A percentile compares a stretch with the other conserved stretches of the same genome.
phyloP scores from a whole-genome alignment of 768 basidiomycete species.

The Lepiota venenata region DNA sequence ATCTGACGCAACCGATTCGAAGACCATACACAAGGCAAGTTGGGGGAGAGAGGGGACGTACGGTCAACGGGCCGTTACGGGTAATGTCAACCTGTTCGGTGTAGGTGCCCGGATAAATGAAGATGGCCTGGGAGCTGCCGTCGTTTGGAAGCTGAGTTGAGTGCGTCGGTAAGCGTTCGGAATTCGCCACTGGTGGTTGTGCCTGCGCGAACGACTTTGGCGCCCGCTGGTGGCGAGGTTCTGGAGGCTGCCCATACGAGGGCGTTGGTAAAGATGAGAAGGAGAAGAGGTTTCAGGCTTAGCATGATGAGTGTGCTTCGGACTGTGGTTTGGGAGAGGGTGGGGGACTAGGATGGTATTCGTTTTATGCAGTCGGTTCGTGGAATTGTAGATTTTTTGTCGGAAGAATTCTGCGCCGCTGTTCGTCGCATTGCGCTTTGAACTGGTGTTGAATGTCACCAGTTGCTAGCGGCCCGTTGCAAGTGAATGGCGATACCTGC shows the following conservation, averaged over 20 bases:
- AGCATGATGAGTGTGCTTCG: too few species aligned
- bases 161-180: conserved; percentile 32
- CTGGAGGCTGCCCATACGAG: conserved; percentile 19
- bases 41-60: conserved; percentile 4
- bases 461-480: too few species aligned
- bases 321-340: too few species aligned
- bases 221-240: conserved; percentile 36
- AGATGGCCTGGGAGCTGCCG: conserved; percentile 31
- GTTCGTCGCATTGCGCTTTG: too few species aligned
- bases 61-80: conserved; percentile 37
- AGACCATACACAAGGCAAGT: not conserved
- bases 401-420: too few species aligned
- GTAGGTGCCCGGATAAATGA: conserved; percentile 48
- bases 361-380: too few species aligned
- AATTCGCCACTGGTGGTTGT: conserved; percentile 35
- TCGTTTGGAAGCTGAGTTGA: conserved; percentile 37
- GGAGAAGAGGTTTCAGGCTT: too few species aligned
- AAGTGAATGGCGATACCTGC: too few species aligned
- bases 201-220: conserved; percentile 35
- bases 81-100: conserved; percentile 38
- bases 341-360: too few species aligned
- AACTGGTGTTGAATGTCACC: too few species aligned
- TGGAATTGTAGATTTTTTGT: too few species aligned
- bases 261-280: not conserved
- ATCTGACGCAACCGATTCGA: conserved; percentile 23